Conservation (phyloP, 2,329 filamentous ascomycete species). For the Mycocentrospora acerina region DNA sequence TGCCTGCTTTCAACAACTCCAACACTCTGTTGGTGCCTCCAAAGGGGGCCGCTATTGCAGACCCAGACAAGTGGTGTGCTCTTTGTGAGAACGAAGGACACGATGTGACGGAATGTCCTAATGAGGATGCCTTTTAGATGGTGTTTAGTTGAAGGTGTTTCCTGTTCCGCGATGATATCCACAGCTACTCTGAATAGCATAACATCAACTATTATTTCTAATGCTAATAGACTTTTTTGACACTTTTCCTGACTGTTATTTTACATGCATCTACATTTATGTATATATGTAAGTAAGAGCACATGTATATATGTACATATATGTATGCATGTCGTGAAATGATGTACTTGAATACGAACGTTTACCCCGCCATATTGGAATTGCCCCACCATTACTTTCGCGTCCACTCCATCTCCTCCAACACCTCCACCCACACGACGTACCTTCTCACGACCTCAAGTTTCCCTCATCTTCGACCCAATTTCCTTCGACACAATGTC, state of each 20-base stretch:
- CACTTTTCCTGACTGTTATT: too few species aligned
- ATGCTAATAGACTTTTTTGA: too few species aligned
- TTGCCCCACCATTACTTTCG: conserved; percentile 17
- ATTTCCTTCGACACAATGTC: conserved; percentile 19
- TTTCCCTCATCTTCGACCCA: neutral
- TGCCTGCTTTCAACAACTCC: conserved; percentile 31
- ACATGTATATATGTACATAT: too few species aligned
- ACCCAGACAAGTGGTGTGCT: conserved; percentile 93
- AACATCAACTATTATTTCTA: conserved; percentile 4
- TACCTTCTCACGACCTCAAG: neutral
- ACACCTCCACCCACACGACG: conserved; percentile 7
- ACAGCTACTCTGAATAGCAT: conserved; percentile 1
- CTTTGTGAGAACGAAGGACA: conserved; percentile 95
- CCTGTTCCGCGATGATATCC: conserved; percentile 9
- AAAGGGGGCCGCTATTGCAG: conserved; percentile 45
- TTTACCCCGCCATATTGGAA: conserved; percentile 12
- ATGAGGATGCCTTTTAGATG: conserved; percentile 71
- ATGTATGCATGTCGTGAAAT: too few species aligned
- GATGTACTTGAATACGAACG: too few species aligned
- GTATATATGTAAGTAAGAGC: too few species aligned
- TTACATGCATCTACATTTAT: too few species aligned
- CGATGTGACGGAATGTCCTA: conserved; percentile 91
- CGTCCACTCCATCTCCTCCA: conserved; percentile 10
- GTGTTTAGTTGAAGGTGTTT: neutral
- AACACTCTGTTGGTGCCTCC: conserved; percentile 35